These are phyloP conservation scores for Staphylotrichum tortipilum DNA, from an alignment of 495 filamentous ascomycete genomes.

Conservation along the genomic window DNA sequence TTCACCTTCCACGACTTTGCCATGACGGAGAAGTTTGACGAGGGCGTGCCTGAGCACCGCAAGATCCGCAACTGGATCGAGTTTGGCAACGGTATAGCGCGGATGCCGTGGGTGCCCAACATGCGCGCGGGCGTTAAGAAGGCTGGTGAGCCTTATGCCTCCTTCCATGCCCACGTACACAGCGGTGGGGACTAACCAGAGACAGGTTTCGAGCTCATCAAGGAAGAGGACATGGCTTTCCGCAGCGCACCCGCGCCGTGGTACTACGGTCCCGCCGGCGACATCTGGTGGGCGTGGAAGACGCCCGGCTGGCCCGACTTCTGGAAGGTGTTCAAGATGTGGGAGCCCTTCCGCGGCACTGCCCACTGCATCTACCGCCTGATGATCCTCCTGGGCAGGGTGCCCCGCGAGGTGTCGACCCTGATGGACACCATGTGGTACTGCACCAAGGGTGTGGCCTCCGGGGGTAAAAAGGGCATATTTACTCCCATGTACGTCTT, in stretches of 20 bases:
- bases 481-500: conserved; percentile 18
- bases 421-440: conserved; percentile 18
- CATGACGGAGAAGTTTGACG: conserved; percentile 19
- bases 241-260: conserved; percentile 9
- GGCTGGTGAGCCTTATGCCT: conserved; percentile 3
- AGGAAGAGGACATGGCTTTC: conserved; percentile 11
- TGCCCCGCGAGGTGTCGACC: conserved; percentile 1
- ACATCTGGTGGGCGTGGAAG: conserved; percentile 8
- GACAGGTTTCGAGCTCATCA: conserved; percentile 12
- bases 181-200: too few relatives aligned
- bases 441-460: conserved; percentile 10
- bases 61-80: conserved; percentile 17
- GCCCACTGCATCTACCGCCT: not conserved
- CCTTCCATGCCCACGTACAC: not conserved
- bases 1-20: conserved; percentile 14
- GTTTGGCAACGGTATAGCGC: conserved; percentile 14
- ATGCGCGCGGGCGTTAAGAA: conserved; percentile 8
- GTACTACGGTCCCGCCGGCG: conserved; percentile 14
- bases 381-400: conserved; percentile 1
- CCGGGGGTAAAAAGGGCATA: conserved; percentile 10
- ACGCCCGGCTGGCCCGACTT: conserved; percentile 10
- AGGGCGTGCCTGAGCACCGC: conserved; percentile 2
- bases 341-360: conserved; percentile 1
- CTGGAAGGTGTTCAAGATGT: conserved; percentile 16
- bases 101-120: conserved; percentile 11